Evolutionary conservation across 2,329 filamentous ascomycete genomes (phyloP), one percentile per base, ranked within the genome.

Genomic region (Orbilia quercus): DNA sequence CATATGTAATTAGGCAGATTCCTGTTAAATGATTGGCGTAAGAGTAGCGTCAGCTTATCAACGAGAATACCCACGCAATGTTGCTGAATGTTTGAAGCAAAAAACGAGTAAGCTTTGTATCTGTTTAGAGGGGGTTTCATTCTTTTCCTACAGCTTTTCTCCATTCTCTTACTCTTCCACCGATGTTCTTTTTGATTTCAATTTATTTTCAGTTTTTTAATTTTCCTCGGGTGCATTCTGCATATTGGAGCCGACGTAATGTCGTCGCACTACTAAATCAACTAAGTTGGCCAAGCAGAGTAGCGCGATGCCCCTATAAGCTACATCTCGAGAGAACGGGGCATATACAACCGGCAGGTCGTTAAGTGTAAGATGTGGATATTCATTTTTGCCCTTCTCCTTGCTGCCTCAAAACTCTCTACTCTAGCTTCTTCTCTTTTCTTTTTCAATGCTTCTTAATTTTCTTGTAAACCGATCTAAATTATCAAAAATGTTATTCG

Each of bases 1-100:
- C 69, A 73, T 66, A 65, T 72, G 60, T 60, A 73, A 73, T 73
- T 73, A 73, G 69, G 69, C 69, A 73, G 69, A 66, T 65, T 73
- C 60, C 54, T 55, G 47, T 62, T 47, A 66, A 60, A 60, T 73
- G 60, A 73, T 73, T 73, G 69, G 69, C 69, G 69, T 60, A 73
- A 73, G 57, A 45, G 62, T 66, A 73, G 60, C 69, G 55, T 73
- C 69, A 72, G 60, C 69, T 73, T 66, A 66, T 66, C 60, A 57
- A 16, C 22, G 18, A 47, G 11, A 16, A 11, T 48, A 22, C 45
- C 50, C 60, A 55, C 60, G 60, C 48, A 14, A 55, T 65, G 48
- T 64, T 54, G 48, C 60, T 65, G 60, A 65, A 65, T 42, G 42
- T 38, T 55, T 47, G 48, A n/a, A n/a, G n/a, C n/a, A 31, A 31